A percentile compares a stretch with the other conserved stretches of the same genome.
Conservation (phyloP, 768 basidiomycete genomes). For the Crassisporium funariophilum region DNA sequence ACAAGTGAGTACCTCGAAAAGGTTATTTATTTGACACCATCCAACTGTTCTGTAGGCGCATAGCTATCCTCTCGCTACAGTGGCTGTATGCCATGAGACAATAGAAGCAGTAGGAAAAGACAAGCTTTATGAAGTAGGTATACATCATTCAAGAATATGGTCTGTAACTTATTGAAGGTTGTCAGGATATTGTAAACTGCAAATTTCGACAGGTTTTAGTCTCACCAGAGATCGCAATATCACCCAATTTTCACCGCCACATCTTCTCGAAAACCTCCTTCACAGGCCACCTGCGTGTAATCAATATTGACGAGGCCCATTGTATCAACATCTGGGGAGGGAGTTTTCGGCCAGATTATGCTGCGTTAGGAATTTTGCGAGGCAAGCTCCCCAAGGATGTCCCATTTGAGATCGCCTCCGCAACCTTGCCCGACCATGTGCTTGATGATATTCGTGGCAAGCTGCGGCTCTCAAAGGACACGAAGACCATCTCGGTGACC, state of each 20-base stretch:
- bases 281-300: conserved; percentile 5
- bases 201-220: conserved; percentile 18
- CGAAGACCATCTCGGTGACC: conserved; percentile 7
- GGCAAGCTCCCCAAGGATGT: conserved; percentile 16
- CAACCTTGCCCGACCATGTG: conserved; percentile 21
- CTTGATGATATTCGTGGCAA: conserved; percentile 18
- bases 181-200: conserved; percentile 11
- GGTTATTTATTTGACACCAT: not conserved
- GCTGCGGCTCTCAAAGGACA: conserved; percentile 11
- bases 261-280: conserved; percentile 14
- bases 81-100: conserved; percentile 20
- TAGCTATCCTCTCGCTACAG: not conserved
- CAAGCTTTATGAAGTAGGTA: conserved; percentile 7
- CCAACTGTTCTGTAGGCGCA: no score
- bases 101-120: conserved; percentile 2
- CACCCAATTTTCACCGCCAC: conserved; percentile 9
- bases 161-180: not conserved
- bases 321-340: conserved; percentile 27
- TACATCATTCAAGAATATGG: not conserved
- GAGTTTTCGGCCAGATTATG: conserved; percentile 23
- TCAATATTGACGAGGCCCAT: conserved; percentile 25
- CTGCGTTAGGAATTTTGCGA: conserved; percentile 19
- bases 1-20: no score
- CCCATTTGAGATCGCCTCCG: conserved; percentile 19
- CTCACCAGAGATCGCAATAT: conserved; percentile 20